Evolutionary conservation across 2,329 filamentous ascomycete species (phyloP), one percentile per base, ranked within the genome.

Genomic region (Aspergillus tanneri): DNA sequence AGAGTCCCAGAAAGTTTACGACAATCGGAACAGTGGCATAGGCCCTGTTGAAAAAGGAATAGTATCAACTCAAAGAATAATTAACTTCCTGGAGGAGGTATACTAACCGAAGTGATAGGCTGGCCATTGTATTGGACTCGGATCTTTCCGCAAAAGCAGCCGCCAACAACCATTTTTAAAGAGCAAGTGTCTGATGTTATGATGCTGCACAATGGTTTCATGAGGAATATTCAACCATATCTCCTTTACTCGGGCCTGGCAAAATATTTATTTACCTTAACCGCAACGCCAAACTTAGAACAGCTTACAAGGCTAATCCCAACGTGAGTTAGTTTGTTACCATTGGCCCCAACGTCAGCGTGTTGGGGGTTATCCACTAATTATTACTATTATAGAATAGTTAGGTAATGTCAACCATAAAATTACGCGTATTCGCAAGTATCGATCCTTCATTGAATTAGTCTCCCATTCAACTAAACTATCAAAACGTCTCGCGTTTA

Each of bases 1-100:
- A 51, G 49, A 3, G 50, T 38, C 1, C 68, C 67, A 1, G 65
- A 66, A 3, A 71, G 57, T 49, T 72, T 71, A 45, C 69, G 66
- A 55, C 69, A 72, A 48, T 70, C 69, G n/a, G 43, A 24, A 47
- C 69, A 71, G 55, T 72, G 65, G 44, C 69, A 72, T 18, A 71
- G 45, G 18, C 43, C 69, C 68, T 72, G 23, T 16, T 24, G 22
- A 41, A 43, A 22, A 11, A 11, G 23, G 11, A 28, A 47, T 36
- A 55, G 37, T n/a, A n/a, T n/a, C n/a, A n/a, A n/a, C n/a, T n/a
- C n/a, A n/a, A 47, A 43, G 39, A 7, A n/a, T 50, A 18, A 12
- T 23, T 9, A 42, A 38, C 4, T 32, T 1, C 18, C 10, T 14
- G 2, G 25, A 24, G n/a, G 25, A 36, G 18, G 14, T 27, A 14